Evolutionary conservation across 1,284 basidiomycete species (phyloP).

Genomic region (Wallemia ichthyophaga): DNA sequence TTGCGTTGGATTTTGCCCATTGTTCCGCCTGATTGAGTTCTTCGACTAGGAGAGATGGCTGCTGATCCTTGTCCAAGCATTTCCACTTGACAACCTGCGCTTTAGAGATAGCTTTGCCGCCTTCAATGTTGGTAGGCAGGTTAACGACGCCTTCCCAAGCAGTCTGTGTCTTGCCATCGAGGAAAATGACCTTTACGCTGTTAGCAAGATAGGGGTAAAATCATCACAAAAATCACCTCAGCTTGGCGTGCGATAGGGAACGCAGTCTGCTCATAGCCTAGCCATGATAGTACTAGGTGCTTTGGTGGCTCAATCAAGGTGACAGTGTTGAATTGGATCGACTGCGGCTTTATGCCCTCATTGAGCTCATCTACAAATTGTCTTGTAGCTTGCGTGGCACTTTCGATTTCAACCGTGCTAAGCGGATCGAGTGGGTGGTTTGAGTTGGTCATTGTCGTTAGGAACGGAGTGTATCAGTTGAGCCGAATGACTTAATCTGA

Average conservation of each 20-base stretch:
- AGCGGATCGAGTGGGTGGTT: slow-evolving; percentile 19
- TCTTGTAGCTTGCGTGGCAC: slow-evolving; percentile 5
- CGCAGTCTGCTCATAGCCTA: slow-evolving; percentile 8
- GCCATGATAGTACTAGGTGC: slow-evolving; percentile 13
- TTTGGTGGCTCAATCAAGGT: slow-evolving; percentile 15
- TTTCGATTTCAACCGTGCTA: slow-evolving; percentile 13
- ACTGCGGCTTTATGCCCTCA: slow-evolving; percentile 6
- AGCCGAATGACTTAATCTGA: background rate
- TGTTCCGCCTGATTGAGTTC: slow-evolving; percentile 20
- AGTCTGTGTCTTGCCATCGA: slow-evolving; percentile 15
- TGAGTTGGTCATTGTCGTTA: too few relatives aligned
- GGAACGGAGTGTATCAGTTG: too few relatives aligned
- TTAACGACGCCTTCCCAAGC: slow-evolving; percentile 15
- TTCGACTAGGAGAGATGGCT: slow-evolving; percentile 19
- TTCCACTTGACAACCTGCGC: slow-evolving; percentile 12
- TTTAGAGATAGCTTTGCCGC: slow-evolving; percentile 7
- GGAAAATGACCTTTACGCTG: slow-evolving; percentile 14
- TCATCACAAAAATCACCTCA: too few relatives aligned
- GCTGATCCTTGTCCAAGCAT: slow-evolving; percentile 15
- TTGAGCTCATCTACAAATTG: slow-evolving; percentile 2
- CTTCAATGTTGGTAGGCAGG: slow-evolving; percentile 14
- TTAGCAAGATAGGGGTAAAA: too few relatives aligned
- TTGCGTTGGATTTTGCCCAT: slow-evolving; percentile 15
- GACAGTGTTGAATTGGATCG: slow-evolving; percentile 14
- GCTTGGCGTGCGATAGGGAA: slow-evolving; percentile 11